Conservation (phyloP, 2,329 filamentous ascomycete species). For the Calonectria honghensis region DNA sequence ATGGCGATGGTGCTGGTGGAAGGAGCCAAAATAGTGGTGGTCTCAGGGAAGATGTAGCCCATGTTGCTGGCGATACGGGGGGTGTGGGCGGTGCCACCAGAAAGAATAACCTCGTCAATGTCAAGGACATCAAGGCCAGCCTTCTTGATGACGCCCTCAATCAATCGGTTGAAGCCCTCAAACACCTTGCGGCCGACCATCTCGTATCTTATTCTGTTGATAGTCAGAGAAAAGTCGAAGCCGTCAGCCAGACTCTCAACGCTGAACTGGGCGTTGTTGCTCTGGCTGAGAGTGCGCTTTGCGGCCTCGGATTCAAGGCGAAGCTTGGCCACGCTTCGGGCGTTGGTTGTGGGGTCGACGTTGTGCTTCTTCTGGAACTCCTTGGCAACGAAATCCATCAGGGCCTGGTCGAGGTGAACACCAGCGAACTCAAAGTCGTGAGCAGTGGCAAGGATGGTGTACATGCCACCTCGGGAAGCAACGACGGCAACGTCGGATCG, state of each 20-base stretch:
- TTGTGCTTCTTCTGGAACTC: conserved; percentile 99
- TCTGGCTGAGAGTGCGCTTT: conserved; percentile 93
- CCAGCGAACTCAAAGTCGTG: conserved; percentile 98
- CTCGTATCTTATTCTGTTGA: conserved; percentile 96
- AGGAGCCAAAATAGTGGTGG: conserved; percentile 87
- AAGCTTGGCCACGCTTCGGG: conserved; percentile 90
- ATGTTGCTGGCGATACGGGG: conserved; percentile 93
- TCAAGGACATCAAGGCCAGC: conserved; percentile 94
- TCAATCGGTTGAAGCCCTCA: conserved; percentile 88
- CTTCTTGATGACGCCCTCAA: conserved; percentile 91
- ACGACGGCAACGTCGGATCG: conserved; percentile 94
- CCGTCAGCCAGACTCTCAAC: conserved; percentile 94
- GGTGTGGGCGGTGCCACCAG: conserved; percentile 93
- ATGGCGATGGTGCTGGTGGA: conserved; percentile 85
- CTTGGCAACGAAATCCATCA: conserved; percentile 98
- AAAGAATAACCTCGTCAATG: conserved; percentile 94
- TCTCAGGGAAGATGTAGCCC: conserved; percentile 85
- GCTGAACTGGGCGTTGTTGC: conserved; percentile 91
- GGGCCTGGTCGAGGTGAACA: conserved; percentile 88
- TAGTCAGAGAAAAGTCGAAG: conserved; percentile 91
- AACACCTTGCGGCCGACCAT: conserved; percentile 91
- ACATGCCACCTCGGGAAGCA: conserved; percentile 94
- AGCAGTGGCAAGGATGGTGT: conserved; percentile 93
- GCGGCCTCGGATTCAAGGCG: conserved; percentile 92
- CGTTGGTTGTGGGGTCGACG: conserved; percentile 88